phyloP scores from a whole-genome alignment of 345 rosid species.

The Linum usitatissimum region DNA sequence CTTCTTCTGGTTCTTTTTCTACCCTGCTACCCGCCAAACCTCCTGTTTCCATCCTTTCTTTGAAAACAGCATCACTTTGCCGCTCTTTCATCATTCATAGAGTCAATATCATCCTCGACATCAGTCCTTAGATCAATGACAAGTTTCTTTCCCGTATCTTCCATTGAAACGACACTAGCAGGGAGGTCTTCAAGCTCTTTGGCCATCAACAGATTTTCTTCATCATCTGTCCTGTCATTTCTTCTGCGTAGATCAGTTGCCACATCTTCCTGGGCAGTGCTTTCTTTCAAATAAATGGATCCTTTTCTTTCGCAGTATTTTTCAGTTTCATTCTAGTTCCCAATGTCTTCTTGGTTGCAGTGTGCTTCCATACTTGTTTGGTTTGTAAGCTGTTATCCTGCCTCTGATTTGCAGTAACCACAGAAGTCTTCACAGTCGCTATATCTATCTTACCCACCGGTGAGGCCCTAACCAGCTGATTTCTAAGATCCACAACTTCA shows the following conservation, averaged over 20 bases:
- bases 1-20: background rate
- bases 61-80: background rate
- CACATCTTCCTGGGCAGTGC: constrained; percentile 22
- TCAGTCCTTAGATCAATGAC: constrained; percentile 16
- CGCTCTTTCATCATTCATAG: constrained; percentile 28
- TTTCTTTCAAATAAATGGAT: constrained; percentile 40
- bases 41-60: background rate
- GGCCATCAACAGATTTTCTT: constrained; percentile 8
- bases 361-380: constrained; percentile 35
- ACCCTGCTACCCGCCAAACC: background rate
- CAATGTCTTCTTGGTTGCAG: constrained; percentile 40
- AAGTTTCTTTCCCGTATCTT: constrained; percentile 15
- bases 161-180: constrained; percentile 17
- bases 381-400: constrained; percentile 12
- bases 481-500: constrained; percentile 6
- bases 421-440: no score
- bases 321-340: constrained; percentile 43
- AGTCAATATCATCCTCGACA: constrained; percentile 8
- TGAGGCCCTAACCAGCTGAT: constrained; percentile 3
- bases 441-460: no score
- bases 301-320: constrained; percentile 34
- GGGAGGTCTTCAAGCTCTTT: constrained; percentile 18
- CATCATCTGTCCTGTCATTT: constrained; percentile 19
- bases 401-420: no score
- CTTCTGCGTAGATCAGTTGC: constrained; percentile 15